Evolutionary conservation across 257 asterid species (phyloP), one percentile per base, ranked within the genome.

Genomic region (Ballota nigra): DNA sequence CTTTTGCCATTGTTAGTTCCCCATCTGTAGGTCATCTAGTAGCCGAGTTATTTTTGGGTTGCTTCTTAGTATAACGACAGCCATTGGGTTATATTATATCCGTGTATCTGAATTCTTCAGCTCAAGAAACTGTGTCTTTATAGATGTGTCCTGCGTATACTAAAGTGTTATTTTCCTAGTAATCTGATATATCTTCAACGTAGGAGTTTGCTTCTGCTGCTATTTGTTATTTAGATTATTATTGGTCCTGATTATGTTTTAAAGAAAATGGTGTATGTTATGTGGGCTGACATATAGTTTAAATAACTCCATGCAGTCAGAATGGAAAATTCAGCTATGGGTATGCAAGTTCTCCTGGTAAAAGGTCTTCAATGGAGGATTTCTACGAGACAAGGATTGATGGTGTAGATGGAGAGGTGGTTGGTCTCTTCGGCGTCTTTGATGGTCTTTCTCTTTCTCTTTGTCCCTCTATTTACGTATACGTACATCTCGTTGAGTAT

Each of bases 361-460:
- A 87, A 83, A 87, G 97, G 78, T 78, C 96, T 72, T 87, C 97
- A 45, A 92, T 92, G 97, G 97, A 92, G 86, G 97, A 92, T 79
- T 92, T 89, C 73, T 92, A 89, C 7, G 97, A 92, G 79, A 89
- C 97, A 9, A 87, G 96, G 78, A 89, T 92, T 81, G 96, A 92
- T 75, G 89, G 96, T 6, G 93, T 92, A 18, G 93, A 84, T 71
- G 96, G 96, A 52, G 87, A 86, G 78, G 68, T 89, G 23, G 90
- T 92, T 64, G 97, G 97, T 74, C 96, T 92, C 79, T 92, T 92
- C 64, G 97, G 97, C 63, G 96, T 92, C 77, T 92, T 89, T 70
- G 96, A 92, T 78, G 97, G 97, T 92, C 72, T 49, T 57, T 71
- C 29, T 79, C 75, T 80, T 66, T 69, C 69, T 36, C 64, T 20